A percentile compares a stretch with the other conserved stretches of the same genome.
Evolutionary conservation across 306 rosid species (phyloP).

Genomic region (Vicia villosa): DNA sequence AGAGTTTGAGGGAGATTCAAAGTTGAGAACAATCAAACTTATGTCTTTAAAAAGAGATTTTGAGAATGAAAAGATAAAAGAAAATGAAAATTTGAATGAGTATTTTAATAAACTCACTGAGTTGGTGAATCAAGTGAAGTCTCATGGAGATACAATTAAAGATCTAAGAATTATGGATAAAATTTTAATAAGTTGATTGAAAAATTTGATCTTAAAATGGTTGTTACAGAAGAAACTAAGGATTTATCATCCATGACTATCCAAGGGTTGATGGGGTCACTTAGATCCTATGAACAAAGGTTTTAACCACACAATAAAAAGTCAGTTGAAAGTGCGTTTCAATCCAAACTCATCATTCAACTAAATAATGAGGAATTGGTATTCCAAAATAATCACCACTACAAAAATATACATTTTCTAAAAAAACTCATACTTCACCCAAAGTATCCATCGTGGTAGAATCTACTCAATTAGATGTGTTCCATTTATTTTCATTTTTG

Average conservation of each 20-base stretch:
- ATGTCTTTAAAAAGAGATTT: neutral
- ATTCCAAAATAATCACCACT: no score
- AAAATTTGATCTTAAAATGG: neutral
- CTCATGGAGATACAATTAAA: neutral
- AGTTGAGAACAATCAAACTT: neutral
- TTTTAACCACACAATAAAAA: neutral
- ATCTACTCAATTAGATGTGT: no score
- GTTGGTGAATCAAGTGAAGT: neutral
- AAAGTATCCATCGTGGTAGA: no score
- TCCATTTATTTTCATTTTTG: no score
- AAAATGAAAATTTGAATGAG: neutral
- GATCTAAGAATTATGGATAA: neutral
- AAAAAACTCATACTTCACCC: no score
- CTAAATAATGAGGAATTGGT: no score
- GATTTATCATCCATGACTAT: neutral
- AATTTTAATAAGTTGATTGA: neutral
- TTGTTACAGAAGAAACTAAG: neutral
- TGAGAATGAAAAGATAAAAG: neutral
- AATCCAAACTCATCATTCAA: no score
- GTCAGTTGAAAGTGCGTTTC: no score
- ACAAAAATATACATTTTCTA: no score
- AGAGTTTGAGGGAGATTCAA: conserved; percentile 1
- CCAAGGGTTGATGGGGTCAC: neutral
- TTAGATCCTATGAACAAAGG: neutral
- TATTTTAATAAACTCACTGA: neutral